phyloP scores from a whole-genome alignment of 164 flowering plant species.

The Buxus sempervirens region DNA sequence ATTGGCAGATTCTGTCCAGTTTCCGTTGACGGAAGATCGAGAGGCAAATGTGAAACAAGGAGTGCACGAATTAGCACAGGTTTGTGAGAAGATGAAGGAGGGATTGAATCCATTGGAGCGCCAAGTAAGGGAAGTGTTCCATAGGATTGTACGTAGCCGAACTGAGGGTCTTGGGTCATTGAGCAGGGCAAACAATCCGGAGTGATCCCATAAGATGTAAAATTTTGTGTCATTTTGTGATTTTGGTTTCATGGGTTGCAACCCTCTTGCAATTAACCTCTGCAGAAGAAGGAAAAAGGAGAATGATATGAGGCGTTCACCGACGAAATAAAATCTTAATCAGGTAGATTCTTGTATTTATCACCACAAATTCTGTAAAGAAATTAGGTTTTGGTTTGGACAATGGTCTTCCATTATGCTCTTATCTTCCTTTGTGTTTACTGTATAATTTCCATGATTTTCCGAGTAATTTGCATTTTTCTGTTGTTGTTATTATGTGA shows the following conservation, averaged over 20 bases:
- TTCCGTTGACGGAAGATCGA: constrained; percentile 61
- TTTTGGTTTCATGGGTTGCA: constrained; percentile 14
- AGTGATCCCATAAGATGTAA: constrained; percentile 21
- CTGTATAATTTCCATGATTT: constrained; percentile 28
- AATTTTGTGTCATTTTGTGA: constrained; percentile 12
- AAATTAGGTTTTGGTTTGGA: constrained; percentile 33
- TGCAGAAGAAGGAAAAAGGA: constrained; percentile 9
- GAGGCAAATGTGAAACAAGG: constrained; percentile 56
- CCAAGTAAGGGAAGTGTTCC: constrained; percentile 87
- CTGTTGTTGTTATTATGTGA: constrained; percentile 20
- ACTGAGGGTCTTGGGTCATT: constrained; percentile 73
- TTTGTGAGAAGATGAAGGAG: constrained; percentile 46
- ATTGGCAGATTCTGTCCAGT: constrained; percentile 55
- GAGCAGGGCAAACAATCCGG: constrained; percentile 35
- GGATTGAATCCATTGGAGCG: constrained; percentile 79
- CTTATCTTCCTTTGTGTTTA: constrained; percentile 22
- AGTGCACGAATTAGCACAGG: constrained; percentile 44
- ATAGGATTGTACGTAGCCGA: constrained; percentile 67
- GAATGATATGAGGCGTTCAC: constrained; percentile 8
- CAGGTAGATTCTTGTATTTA: constrained; percentile 39
- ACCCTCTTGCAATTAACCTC: constrained; percentile 7
- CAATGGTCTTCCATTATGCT: constrained; percentile 19
- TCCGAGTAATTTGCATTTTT: constrained; percentile 27
- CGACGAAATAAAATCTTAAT: constrained; percentile 15
- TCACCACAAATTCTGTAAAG: constrained; percentile 42